Conservation (phyloP, 108 stramenopile species). For the Poteriospumella lacustris region DNA sequence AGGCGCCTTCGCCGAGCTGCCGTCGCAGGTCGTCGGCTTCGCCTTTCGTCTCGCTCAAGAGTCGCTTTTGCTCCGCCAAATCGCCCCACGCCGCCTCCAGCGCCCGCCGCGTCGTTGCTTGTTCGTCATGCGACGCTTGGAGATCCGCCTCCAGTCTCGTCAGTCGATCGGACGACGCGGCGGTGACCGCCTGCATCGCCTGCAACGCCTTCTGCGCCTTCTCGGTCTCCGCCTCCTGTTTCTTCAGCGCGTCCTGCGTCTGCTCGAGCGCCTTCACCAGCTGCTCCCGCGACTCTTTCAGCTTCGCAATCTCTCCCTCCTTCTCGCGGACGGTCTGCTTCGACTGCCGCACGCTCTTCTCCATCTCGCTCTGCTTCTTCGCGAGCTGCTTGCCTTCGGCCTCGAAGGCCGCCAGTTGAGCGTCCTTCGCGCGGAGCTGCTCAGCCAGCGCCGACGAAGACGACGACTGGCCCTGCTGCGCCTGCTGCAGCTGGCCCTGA, state of each 20-base stretch:
- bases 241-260: neutral
- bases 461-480: too few species aligned
- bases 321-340: neutral
- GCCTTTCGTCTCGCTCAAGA: neutral
- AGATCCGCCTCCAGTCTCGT: neutral
- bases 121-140: neutral
- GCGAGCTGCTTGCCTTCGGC: slow-evolving; percentile 13
- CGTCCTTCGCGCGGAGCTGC: neutral
- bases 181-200: slow-evolving; percentile 25
- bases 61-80: neutral
- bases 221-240: neutral
- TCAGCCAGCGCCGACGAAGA: too few species aligned
- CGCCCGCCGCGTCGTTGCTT: neutral
- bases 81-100: slow-evolving; percentile 17
- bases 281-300: slow-evolving; percentile 22
- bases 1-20: slow-evolving; percentile 20
- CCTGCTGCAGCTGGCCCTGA: too few species aligned
- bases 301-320: slow-evolving; percentile 19
- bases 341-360: neutral
- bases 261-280: slow-evolving; percentile 19
- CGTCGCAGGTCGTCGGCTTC: slow-evolving; percentile 1
- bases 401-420: neutral
- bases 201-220: neutral
- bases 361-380: slow-evolving; percentile 26
- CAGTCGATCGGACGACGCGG: neutral